Base-by-base conservation (phyloP, 306 rosid species). In the Comarum palustre region DNA sequence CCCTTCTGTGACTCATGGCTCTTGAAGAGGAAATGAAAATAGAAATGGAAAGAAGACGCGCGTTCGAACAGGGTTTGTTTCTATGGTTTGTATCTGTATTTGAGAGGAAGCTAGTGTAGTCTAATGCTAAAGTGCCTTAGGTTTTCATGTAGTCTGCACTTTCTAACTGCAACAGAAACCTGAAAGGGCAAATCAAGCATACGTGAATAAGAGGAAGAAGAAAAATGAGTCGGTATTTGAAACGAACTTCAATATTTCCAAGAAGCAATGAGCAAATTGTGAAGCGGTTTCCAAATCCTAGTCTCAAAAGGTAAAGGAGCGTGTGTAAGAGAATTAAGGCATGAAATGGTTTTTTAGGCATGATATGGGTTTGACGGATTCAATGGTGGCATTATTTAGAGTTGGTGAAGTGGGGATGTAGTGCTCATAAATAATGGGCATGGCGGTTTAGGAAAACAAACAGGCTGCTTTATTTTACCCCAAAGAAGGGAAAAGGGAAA, bases 1-100 rank as follows among this genome's bases (percentile, higher is more conserved):
- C 79, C 73, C 76, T 92, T 48, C 86, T 85, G 76, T 92, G 91
- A 73, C 84, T 88, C 96, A 89, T 85, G 45, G 38, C 81, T 38
- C 62, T 46, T 39, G 54, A 6, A 66, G 22, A 51, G 11, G 19
- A 51, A 46, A 16, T 61, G 42, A 14, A 6, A 34, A 61, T 10
- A 8, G 19, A 51, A 46, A 16, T 61, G 42, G 24, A 6, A 34
- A 61, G n/a, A 17, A 32, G 3, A 60, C 39, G 39, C n/a, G n/a
- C n/a, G n/a, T 2, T 32, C 19, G 20, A 60, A 60, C 8, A 16
- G 3, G 34, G 27, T 9, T 54, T 22, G 29, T 31, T 46, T 36
- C 39, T 36, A 5, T 36, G 36, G 20, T 10, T 55, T 22, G 31
- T 22, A 38, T 38, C 34, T 25, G 3, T 25, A 12, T 8, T 25